Conservation (phyloP, 2,329 filamentous ascomycete species). For the Botrytis fabae region DNA sequence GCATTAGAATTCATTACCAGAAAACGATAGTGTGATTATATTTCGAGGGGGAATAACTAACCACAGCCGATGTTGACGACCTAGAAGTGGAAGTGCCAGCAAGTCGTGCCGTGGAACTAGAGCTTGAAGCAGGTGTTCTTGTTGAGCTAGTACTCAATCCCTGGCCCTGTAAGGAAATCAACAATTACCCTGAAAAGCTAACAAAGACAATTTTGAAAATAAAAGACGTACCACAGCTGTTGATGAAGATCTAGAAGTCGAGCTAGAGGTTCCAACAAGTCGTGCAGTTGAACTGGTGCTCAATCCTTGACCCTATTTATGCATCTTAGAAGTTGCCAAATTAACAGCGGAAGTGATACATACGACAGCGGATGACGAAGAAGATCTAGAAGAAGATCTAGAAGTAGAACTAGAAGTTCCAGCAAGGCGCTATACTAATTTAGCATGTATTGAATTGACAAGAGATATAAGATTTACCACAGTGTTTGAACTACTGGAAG, state of each 20-base stretch:
- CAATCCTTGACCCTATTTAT: neutral
- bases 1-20: neutral
- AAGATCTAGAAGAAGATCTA: neutral
- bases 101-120: neutral
- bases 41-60: rapidly evolving
- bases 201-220: neutral
- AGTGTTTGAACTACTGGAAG: neutral
- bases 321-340: neutral
- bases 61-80: neutral
- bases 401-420: neutral
- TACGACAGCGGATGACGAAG: neutral
- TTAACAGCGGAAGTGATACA: neutral
- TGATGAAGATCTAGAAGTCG: neutral
- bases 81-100: neutral
- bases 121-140: neutral
- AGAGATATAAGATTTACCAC: neutral
- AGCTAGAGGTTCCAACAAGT: neutral
- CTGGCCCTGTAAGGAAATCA: neutral
- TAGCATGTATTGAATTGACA: neutral
- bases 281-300: neutral
- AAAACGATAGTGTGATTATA: neutral
- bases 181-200: neutral
- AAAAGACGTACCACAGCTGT: neutral
- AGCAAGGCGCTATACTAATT: neutral
- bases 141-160: neutral